Base-by-base conservation (phyloP, 306 rosid species). In the Gastrolobium bilobum region DNA sequence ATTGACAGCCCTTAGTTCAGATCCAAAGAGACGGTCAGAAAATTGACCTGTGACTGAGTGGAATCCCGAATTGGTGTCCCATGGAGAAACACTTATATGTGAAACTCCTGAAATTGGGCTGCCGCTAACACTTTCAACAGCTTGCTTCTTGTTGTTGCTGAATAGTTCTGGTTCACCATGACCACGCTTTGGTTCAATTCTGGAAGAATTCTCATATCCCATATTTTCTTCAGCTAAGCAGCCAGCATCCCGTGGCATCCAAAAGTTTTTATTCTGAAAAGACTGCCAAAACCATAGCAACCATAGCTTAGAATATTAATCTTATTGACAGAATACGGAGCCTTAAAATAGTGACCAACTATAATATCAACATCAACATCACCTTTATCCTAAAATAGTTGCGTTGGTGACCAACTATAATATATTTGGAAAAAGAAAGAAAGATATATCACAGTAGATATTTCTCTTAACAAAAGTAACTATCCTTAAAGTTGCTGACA, bases 191-290 rank as follows among this genome's bases (percentile, higher is more conserved):
- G 87, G 82, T 67, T 95, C 98, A 51, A 86, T 77, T 83, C 97
- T 86, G 52, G 98, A 82, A 66, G 96, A 85, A 74, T 80, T 88
- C 43, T 93, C 99, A 88, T 84, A 93, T 73, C 89, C 91, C 88
- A 82, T 79, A 75, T 91, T 97, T 61, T 89, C 99, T 62, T 91
- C 94, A 67, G 95, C 85, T 66, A 95, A 77, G 85, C 91, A 89
- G 11, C 91, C 90, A 81, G 90, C 91, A 73, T 91, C 93, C 62
- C 90, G 87, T 2, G 81, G 83, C 86, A 89, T 83, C 97, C 97
- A 95, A 83, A 87, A 87, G 88, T 85, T 84, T 86, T 91, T 93
- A 80, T 84, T 92, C 91, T 92, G 98, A 76, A 81, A 93, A 64
- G 98, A 95, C 97, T 91, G 87, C 68, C 74, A 77, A 82, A 75